Percentiles rank a stretch among this genome's conserved stretches.
Conservation (phyloP, 192 early-diverging fungal genomes). For the Backusella parvicylindrica region DNA sequence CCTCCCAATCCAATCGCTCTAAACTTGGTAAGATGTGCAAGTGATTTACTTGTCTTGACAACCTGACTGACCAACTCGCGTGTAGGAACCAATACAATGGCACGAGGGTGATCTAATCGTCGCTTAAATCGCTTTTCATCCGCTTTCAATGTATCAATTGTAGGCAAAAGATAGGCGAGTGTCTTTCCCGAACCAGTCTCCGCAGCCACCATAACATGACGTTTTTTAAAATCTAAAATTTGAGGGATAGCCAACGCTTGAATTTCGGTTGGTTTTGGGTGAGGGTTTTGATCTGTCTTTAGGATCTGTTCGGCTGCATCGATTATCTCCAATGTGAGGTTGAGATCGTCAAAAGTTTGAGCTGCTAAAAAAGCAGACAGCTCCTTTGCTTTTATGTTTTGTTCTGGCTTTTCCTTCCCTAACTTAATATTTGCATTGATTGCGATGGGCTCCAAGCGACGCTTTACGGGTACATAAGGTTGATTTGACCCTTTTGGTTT, state of each 20-base stretch:
- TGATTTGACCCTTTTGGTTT: slow-evolving; percentile 1
- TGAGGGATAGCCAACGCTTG: slow-evolving; percentile 83
- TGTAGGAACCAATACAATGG: slow-evolving; percentile 83
- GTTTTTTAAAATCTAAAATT: slow-evolving; percentile 41
- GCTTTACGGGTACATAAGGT: slow-evolving; percentile 32
- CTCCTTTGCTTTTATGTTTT: slow-evolving; percentile 13
- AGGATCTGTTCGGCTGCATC: background rate
- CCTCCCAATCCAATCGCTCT: slow-evolving; percentile 62
- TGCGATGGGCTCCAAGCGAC: slow-evolving; percentile 24
- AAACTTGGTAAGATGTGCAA: slow-evolving; percentile 67
- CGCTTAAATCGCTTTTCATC: slow-evolving; percentile 62
- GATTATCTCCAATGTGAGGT: slow-evolving; percentile 32
- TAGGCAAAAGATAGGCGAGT: slow-evolving; percentile 78
- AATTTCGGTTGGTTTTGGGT: slow-evolving; percentile 70
- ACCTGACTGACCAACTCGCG: slow-evolving; percentile 87
- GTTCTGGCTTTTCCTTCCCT: background rate
- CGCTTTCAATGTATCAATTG: slow-evolving; percentile 70
- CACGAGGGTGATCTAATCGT: slow-evolving; percentile 72
- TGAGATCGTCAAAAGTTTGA: slow-evolving; percentile 59
- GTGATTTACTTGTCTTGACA: slow-evolving; percentile 61
- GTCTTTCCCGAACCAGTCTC: slow-evolving; percentile 96
- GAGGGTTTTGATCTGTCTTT: slow-evolving; percentile 22
- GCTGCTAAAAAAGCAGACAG: slow-evolving; percentile 20
- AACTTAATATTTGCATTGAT: background rate
- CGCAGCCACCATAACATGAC: slow-evolving; percentile 71